A percentile compares a stretch with the other conserved stretches of the same genome.
These are phyloP conservation scores for Kitagawia praeruptora DNA, from an alignment of 129 eudicot species.

Conservation along the genomic window DNA sequence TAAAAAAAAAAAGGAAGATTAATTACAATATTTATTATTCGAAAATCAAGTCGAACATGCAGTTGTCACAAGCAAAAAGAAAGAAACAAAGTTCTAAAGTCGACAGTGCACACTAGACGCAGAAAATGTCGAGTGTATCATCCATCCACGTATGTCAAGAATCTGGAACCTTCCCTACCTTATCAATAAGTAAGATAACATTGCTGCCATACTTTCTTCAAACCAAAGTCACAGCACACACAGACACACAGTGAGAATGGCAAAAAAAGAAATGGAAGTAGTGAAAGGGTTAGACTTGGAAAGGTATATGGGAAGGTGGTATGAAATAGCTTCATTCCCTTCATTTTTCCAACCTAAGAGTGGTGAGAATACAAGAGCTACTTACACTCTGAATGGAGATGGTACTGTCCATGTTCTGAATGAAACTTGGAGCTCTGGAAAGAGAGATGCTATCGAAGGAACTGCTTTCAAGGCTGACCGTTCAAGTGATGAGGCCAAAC, in stretches of 20 bases:
- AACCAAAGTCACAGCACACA: not conserved
- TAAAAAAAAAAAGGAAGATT: too few relatives aligned
- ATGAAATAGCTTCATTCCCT: constrained; percentile 83
- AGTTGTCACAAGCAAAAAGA: not conserved
- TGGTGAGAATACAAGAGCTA: constrained; percentile 71
- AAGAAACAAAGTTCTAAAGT: constrained; percentile 1
- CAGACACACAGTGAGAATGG: constrained; percentile 26
- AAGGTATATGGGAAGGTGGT: constrained; percentile 90
- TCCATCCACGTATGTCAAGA: not conserved
- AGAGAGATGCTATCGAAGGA: constrained; percentile 64
- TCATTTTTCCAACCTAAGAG: constrained; percentile 55
- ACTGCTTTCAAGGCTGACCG: constrained; percentile 71
- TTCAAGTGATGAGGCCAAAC: constrained; percentile 74
- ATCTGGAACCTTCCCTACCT: constrained; percentile 5
- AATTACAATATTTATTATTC: not conserved
- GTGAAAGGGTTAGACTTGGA: constrained; percentile 56
- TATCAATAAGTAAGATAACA: not conserved
- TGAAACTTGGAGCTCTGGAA: constrained; percentile 80
- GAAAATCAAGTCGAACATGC: too few relatives aligned
- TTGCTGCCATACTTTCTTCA: not conserved
- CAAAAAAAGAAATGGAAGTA: constrained; percentile 58
- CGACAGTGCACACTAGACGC: not conserved
- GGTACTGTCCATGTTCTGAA: constrained; percentile 64
- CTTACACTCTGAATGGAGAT: constrained; percentile 52
- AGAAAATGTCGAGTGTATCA: not conserved